Conservation (phyloP, 345 rosid species). For the Salix exigua region DNA sequence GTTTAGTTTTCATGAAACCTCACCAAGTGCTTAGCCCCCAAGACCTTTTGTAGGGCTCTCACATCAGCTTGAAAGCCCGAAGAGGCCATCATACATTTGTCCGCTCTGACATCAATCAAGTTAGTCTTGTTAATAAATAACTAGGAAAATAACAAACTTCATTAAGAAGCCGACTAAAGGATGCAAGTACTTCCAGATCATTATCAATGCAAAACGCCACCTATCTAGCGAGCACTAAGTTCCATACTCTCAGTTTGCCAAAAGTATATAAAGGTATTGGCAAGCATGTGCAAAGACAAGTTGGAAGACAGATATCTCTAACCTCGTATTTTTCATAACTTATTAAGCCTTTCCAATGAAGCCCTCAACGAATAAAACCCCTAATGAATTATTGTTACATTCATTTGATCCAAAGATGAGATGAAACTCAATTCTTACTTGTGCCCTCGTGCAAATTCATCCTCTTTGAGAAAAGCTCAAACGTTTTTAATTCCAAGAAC, state of each 20-base stretch:
- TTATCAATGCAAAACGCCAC: background rate
- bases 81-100: conserved; percentile 77
- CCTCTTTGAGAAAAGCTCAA: background rate
- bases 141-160: background rate
- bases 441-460: background rate
- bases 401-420: background rate
- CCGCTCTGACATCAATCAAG: conserved; percentile 51
- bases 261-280: background rate
- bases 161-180: background rate
- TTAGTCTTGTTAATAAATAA: background rate
- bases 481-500: background rate
- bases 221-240: background rate
- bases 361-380: background rate
- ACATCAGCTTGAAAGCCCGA: conserved; percentile 99
- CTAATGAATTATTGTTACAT: background rate
- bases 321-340: background rate
- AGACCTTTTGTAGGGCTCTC: conserved; percentile 78
- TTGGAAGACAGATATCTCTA: background rate
- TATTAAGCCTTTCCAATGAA: background rate
- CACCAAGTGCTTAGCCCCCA: conserved; percentile 88
- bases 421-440: background rate
- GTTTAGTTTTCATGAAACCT: conserved; percentile 22
- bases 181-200: background rate
- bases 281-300: background rate
- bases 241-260: background rate